Percentiles rank a stretch among this genome's conserved stretches.
Conservation (phyloP, 108 stramenopile genomes). For the Cylindrotheca closterium region DNA sequence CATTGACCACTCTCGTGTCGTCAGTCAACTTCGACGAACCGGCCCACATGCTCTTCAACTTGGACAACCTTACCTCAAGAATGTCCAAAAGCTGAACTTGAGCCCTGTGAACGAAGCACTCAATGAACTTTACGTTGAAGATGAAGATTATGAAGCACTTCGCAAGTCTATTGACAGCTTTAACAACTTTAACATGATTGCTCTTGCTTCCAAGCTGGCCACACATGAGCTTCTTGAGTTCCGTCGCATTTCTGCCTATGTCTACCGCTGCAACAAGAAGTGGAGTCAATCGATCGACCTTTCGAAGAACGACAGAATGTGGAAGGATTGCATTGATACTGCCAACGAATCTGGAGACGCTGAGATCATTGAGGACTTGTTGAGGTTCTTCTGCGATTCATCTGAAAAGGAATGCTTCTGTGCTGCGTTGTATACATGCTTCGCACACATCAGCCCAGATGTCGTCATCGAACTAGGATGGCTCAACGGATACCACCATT, state of each 20-base stretch:
- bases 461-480: slow-evolving; percentile 98
- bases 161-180: slow-evolving; percentile 95
- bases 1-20: slow-evolving; percentile 97
- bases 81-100: slow-evolving; percentile 95
- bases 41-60: slow-evolving; percentile 93
- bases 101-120: slow-evolving; percentile 98
- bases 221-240: slow-evolving; percentile 99
- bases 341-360: slow-evolving; percentile 92
- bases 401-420: slow-evolving; percentile 98
- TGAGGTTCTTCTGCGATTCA: slow-evolving; percentile 98
- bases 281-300: slow-evolving; percentile 94
- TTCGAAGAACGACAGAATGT: slow-evolving; percentile 98
- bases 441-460: slow-evolving; percentile 95
- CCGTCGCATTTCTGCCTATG: slow-evolving; percentile 97
- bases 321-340: slow-evolving; percentile 99
- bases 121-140: slow-evolving; percentile 96
- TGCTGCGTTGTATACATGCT: slow-evolving; percentile 97
- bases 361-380: slow-evolving; percentile 92
- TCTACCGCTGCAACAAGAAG: slow-evolving; percentile 98
- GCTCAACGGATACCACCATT: slow-evolving; percentile 97
- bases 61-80: slow-evolving; percentile 93
- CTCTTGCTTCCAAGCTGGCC: slow-evolving; percentile 93
- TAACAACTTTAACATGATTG: slow-evolving; percentile 99
- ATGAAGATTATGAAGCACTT: slow-evolving; percentile 97
- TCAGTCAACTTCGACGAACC: slow-evolving; percentile 93